These are phyloP conservation scores for Fraxinus americana DNA, from an alignment of 257 asterid species.

Conservation along the genomic window DNA sequence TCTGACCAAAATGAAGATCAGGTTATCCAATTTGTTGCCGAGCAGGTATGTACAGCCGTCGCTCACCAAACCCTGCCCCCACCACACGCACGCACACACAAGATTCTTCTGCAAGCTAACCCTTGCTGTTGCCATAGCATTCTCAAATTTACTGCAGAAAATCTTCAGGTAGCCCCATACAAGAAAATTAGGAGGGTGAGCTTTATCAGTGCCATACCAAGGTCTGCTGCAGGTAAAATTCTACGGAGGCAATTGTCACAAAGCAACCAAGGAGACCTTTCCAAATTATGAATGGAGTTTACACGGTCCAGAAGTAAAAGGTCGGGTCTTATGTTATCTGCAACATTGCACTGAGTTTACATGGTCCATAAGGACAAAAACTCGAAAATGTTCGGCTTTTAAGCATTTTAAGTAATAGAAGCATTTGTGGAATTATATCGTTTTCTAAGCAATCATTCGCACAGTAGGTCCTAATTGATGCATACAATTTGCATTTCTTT, in stretches of 20 bases:
- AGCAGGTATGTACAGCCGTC: slow-evolving; percentile 45
- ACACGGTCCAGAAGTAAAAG: background rate
- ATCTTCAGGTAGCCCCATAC: slow-evolving; percentile 76
- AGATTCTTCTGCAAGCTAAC: background rate
- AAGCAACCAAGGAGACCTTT: slow-evolving; percentile 34
- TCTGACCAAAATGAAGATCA: slow-evolving; percentile 54
- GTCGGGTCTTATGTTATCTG: too few species aligned
- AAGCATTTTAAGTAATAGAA: background rate
- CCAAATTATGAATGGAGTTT: slow-evolving; percentile 46
- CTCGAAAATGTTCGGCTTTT: background rate
- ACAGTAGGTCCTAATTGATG: background rate
- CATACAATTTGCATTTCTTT: too few species aligned
- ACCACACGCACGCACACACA: background rate
- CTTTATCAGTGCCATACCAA: slow-evolving; percentile 60
- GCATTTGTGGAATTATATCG: background rate
- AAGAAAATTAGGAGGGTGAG: slow-evolving; percentile 68
- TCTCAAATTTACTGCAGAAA: background rate
- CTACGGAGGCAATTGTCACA: slow-evolving; percentile 54
- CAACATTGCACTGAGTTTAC: background rate
- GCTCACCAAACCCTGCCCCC: background rate
- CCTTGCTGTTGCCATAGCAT: background rate
- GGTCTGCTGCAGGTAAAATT: slow-evolving; percentile 90
- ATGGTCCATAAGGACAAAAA: background rate
- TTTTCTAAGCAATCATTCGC: background rate
- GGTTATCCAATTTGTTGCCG: slow-evolving; percentile 62